Evolutionary conservation across 1,139 yeast species (phyloP).

Genomic region (Scheffersomyces titani): DNA sequence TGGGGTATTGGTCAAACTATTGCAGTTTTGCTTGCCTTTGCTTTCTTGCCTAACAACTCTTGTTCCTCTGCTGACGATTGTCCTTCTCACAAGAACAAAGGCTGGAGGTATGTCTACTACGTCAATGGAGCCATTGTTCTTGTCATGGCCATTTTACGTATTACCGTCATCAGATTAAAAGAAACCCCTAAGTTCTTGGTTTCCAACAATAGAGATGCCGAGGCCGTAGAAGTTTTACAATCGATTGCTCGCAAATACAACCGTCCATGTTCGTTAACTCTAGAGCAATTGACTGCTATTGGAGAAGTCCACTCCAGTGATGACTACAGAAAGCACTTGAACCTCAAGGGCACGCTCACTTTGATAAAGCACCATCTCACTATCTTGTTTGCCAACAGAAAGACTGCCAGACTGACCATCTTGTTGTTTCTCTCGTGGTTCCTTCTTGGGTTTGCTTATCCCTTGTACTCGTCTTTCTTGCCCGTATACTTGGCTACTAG

Average conservation of each 20-base stretch:
- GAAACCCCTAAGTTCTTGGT: conserved; percentile 63
- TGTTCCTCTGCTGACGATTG: conserved; percentile 46
- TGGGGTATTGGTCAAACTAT: conserved; percentile 68
- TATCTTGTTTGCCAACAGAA: conserved; percentile 23
- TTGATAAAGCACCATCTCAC: conserved; percentile 24
- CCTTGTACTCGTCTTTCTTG: conserved; percentile 33
- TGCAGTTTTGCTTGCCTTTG: conserved; percentile 57
- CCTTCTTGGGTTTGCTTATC: conserved; percentile 33
- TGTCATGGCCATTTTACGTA: conserved; percentile 46
- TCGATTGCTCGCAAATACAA: conserved; percentile 43
- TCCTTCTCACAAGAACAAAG: conserved; percentile 48
- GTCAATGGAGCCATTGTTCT: conserved; percentile 55
- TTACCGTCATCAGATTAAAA: conserved; percentile 46
- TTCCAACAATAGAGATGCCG: conserved; percentile 53
- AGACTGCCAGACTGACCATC: conserved; percentile 23
- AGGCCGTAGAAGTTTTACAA: conserved; percentile 42
- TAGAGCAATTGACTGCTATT: conserved; percentile 45
- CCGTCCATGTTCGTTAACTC: conserved; percentile 42
- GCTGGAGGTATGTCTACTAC: conserved; percentile 64
- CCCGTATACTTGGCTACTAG: conserved; percentile 34
- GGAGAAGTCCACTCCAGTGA: conserved; percentile 38
- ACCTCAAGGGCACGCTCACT: conserved; percentile 11
- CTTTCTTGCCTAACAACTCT: conserved; percentile 50
- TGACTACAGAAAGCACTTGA: conserved; percentile 17
- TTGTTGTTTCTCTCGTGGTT: conserved; percentile 32